Conservation (phyloP, 805 yeast species). For the Kregervanrija pseudodelftensis region DNA sequence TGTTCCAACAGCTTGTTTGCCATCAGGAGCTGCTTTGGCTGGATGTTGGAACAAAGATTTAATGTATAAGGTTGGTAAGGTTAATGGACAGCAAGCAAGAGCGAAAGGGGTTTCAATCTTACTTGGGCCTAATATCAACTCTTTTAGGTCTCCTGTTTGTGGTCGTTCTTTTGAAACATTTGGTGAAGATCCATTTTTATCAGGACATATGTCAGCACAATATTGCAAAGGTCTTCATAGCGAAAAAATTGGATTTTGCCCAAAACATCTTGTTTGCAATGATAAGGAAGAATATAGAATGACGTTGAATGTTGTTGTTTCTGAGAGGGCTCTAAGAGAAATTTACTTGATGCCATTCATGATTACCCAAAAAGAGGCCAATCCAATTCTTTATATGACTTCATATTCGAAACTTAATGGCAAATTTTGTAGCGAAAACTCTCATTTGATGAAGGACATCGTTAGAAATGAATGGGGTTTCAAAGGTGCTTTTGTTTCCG, state of each 20-base stretch:
- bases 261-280: constrained; percentile 38
- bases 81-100: constrained; percentile 49
- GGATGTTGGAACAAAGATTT: constrained; percentile 48
- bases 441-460: constrained; percentile 28
- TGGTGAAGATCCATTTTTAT: constrained; percentile 48
- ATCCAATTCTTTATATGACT: constrained; percentile 35
- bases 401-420: constrained; percentile 38
- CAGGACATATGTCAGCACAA: constrained; percentile 25
- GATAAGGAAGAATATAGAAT: constrained; percentile 35
- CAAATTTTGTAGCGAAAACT: constrained; percentile 32
- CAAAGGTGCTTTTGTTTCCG: constrained; percentile 35
- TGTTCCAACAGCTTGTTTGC: constrained; percentile 50
- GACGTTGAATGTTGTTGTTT: constrained; percentile 30
- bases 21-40: constrained; percentile 55
- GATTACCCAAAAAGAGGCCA: constrained; percentile 32
- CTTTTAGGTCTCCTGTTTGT: constrained; percentile 50
- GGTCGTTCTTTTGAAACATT: constrained; percentile 60
- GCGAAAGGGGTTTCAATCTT: constrained; percentile 46
- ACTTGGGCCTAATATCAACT: constrained; percentile 46
- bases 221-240: constrained; percentile 34
- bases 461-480: constrained; percentile 35
- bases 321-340: constrained; percentile 39
- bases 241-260: constrained; percentile 32
- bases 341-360: constrained; percentile 38
- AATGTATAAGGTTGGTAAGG: constrained; percentile 39